Base-by-base conservation (phyloP, 495 filamentous ascomycete genomes). In the Cudoniella acicularis region DNA sequence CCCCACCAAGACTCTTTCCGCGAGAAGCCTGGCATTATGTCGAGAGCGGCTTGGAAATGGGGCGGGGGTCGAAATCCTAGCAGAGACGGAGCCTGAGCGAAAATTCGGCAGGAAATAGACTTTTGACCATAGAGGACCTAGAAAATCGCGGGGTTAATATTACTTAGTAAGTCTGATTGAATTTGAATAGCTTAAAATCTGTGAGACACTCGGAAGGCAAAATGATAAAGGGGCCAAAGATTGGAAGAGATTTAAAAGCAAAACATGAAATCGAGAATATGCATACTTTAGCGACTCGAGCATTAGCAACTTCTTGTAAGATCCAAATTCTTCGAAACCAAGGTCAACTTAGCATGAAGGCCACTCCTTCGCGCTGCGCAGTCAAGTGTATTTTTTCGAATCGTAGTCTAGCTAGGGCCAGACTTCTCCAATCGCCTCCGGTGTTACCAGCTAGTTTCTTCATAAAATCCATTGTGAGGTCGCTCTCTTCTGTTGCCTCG, bases 241-340 rank as follows among this genome's bases (percentile, higher is more conserved):
- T n/a, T n/a, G n/a, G n/a, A n/a, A n/a, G n/a, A n/a, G n/a, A n/a
- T n/a, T n/a, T n/a, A n/a, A n/a, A n/a, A n/a, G n/a, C n/a, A n/a
- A n/a, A n/a, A n/a, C n/a, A n/a, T n/a, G n/a, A n/a, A n/a, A n/a
- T n/a, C n/a, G n/a, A n/a, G n/a, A 25, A 17, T 52, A 21, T 6
- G 13, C 30, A 13, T 22, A 72, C 47, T 45, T 27, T 17, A 20
- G 68, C 68, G 8, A 0, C 42, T 52, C 62, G 55, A 13, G 70
- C 66, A 40, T 61, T 62, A 25, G 67, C 70, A 25, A 69, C 55
- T 60, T 72, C 70, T 62, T 72, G 70, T 24, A 72, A 52, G 43
- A 72, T 66, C 70, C 70, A 72, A 40, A 69, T 55, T 58, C 69
- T 59, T 10, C 49, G 43, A 42, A 70, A 72, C 69, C 68, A 72